Evolutionary conservation across 345 rosid species (phyloP).

Genomic region (Heritiera fomes): DNA sequence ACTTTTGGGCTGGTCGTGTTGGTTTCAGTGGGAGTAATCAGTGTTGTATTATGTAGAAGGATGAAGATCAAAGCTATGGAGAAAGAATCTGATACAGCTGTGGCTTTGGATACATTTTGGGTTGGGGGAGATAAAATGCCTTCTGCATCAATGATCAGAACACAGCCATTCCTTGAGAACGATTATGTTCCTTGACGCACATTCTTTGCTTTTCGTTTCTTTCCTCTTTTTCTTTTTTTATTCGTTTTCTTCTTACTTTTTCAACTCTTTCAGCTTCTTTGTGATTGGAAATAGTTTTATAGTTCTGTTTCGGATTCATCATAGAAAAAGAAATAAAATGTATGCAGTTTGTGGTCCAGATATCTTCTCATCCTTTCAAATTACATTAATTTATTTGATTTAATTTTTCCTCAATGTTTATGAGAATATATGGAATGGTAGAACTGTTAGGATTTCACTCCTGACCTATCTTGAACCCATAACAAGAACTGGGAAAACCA

Average conservation of each 20-base stretch:
- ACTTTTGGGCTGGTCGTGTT: slow-evolving; percentile 24
- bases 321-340: too few relatives aligned
- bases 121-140: slow-evolving; percentile 73
- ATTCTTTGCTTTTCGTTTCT: background rate
- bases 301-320: background rate
- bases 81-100: slow-evolving; percentile 62
- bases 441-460: too few relatives aligned
- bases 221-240: too few relatives aligned
- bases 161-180: slow-evolving; percentile 71
- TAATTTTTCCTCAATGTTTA: background rate
- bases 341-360: background rate
- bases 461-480: too few relatives aligned
- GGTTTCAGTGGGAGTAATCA: slow-evolving; percentile 23
- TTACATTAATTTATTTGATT: background rate
- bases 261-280: background rate
- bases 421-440: background rate
- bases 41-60: slow-evolving; percentile 33
- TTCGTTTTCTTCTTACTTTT: background rate
- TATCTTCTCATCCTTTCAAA: background rate
- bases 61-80: slow-evolving; percentile 60
- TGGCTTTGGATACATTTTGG: slow-evolving; percentile 49
- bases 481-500: too few relatives aligned
- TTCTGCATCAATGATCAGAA: slow-evolving; percentile 71
- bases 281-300: background rate
- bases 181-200: slow-evolving; percentile 42